Percentiles rank a stretch among this genome's conserved stretches.
Conservation (phyloP, 2,329 filamentous ascomycete species). For the Trichoderma koningii region DNA sequence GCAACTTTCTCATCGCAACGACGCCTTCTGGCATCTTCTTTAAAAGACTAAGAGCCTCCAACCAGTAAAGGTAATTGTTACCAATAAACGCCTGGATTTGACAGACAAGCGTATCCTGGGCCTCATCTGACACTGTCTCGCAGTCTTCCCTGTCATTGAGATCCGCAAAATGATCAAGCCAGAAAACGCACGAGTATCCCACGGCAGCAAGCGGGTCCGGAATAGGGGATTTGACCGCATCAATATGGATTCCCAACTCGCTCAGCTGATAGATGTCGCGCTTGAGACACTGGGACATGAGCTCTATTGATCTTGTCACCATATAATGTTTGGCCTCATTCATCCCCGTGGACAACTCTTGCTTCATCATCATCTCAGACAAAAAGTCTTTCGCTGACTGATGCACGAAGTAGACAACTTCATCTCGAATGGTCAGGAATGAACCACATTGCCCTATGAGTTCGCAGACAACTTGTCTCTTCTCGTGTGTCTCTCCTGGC, state of each 20-base stretch:
- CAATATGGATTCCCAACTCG: neutral
- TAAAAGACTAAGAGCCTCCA: constrained; percentile 46
- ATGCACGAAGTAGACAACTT: constrained; percentile 44
- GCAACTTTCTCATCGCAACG: constrained; percentile 26
- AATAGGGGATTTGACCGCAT: neutral
- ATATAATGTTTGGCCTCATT: neutral
- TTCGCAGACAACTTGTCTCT: constrained; percentile 31
- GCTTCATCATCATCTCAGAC: constrained; percentile 31
- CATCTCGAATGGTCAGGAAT: constrained; percentile 41
- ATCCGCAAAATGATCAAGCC: neutral
- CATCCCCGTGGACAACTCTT: constrained; percentile 35
- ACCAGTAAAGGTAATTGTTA: constrained; percentile 45
- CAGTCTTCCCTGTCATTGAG: neutral
- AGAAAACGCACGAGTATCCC: neutral
- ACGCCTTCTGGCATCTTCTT: constrained; percentile 32
- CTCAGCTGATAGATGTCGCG: neutral
- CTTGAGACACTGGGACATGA: neutral
- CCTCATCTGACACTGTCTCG: neutral
- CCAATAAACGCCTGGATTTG: neutral
- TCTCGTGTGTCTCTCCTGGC: neutral
- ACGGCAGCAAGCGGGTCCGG: neutral
- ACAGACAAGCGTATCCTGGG: neutral
- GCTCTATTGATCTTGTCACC: neutral
- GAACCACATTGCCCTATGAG: constrained; percentile 43
- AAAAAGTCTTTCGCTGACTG: constrained; percentile 50